Evolutionary conservation across 805 yeast species (phyloP), one percentile per base, ranked within the genome.

Genomic region (Metschnikowia reukaufii): DNA sequence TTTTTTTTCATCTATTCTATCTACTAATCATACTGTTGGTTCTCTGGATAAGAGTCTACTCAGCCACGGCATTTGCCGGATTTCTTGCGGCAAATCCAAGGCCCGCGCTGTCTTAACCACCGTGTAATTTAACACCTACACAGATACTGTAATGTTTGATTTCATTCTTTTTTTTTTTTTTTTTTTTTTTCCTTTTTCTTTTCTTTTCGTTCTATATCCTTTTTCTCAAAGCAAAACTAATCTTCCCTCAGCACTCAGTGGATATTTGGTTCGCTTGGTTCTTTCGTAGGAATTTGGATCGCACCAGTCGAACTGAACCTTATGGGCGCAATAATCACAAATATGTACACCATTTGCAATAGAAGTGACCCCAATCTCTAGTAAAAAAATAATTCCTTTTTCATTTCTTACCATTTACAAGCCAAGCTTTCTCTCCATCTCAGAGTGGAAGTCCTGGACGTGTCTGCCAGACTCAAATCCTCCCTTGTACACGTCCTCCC

Each of bases 401-500:
- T 10, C 17, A 16, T 17, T 17, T 9, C 2, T 13, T 21, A 5
- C 17, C 29, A 12, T 12, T 33, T 65, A 77, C 47, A 80, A 71
- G 39, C 83, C 82, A 68, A 84, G 67, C 47, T 73, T 76, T 61
- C 70, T 78, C 66, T 86, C 94, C 76, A 89, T 75, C 58, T 84
- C 89, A 13, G 82, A 61, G 63, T 88, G 96, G 72, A 89, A 78
- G 59, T 83, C 88, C 50, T 53, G 56, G 21, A 62, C 71, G 35
- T 65, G 61, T 21, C 62, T 54, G 1, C 74, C 74, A 21, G 64
- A 63, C 53, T 72, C 75, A 51, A 73, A 62, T 42, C 79, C 78
- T n/a, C 78, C 85, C 21, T 74, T 73, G 65, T 91, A 91, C 17
- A 92, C 77, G 60, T 94, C 98, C 60, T 94, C 98, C 97, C 98